phyloP scores from a whole-genome alignment of 176 grass and related monocot genomes.

The Alloteropsis semialata region DNA sequence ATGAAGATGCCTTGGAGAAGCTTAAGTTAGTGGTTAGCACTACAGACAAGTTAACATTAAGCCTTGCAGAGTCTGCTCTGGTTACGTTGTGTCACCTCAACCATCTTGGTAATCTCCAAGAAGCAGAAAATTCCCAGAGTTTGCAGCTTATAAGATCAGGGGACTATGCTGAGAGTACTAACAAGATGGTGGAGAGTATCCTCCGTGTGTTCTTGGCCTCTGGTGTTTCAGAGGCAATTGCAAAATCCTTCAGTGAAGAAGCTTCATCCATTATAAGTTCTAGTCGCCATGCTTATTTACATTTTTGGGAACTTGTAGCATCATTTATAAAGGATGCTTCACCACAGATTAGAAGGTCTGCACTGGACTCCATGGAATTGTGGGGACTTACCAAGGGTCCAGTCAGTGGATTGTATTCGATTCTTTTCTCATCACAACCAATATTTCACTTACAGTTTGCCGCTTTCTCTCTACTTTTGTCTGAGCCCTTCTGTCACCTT shows the following conservation, averaged over 20 bases:
- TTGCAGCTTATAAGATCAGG: conserved; percentile 46
- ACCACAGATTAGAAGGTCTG: conserved; percentile 63
- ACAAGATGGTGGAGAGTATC: conserved; percentile 67
- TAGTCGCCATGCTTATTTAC: conserved; percentile 52
- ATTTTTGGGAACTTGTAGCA: conserved; percentile 88
- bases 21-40: conserved; percentile 49
- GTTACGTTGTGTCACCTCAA: conserved; percentile 67
- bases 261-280: conserved; percentile 66
- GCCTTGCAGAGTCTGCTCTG: conserved; percentile 55
- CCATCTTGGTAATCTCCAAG: conserved; percentile 44
- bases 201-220: conserved; percentile 79
- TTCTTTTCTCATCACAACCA: conserved; percentile 76
- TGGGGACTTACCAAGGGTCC: conserved; percentile 84
- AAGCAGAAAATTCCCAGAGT: conserved; percentile 33
- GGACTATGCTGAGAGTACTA: conserved; percentile 60
- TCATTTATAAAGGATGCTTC: conserved; percentile 70
- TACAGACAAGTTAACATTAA: conserved; percentile 55
- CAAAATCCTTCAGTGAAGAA: conserved; percentile 51
- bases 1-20: conserved; percentile 49
- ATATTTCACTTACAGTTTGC: conserved; percentile 79
- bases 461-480: conserved; percentile 71
- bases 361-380: conserved; percentile 81
- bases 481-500: conserved; percentile 63
- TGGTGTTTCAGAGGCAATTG: conserved; percentile 75
- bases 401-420: conserved; percentile 71